Conservation (phyloP, 805 yeast genomes). For the Kodamaea neixiangensis region DNA sequence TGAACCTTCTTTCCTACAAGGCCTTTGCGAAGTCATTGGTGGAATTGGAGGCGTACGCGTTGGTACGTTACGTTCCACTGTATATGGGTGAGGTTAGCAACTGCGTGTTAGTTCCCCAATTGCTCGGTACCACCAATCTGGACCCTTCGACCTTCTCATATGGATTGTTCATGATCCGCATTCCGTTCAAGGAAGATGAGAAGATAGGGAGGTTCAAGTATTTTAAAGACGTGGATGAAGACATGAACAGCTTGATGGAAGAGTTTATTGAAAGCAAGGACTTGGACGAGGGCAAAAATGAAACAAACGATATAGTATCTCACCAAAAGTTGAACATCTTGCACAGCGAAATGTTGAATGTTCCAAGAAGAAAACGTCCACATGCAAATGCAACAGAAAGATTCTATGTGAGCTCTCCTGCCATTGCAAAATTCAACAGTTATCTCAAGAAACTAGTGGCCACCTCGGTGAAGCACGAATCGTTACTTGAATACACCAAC, state of each 20-base stretch:
- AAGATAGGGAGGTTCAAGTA: slow-evolving; percentile 54
- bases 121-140: background rate
- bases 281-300: slow-evolving; percentile 18
- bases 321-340: slow-evolving; percentile 20
- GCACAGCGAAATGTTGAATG: slow-evolving; percentile 17
- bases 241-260: slow-evolving; percentile 31
- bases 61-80: slow-evolving; percentile 65
- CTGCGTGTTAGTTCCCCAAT: slow-evolving; percentile 56
- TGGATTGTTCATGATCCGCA: slow-evolving; percentile 50
- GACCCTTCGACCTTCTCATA: slow-evolving; percentile 21
- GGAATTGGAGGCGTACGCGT: slow-evolving; percentile 48
- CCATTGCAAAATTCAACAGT: slow-evolving; percentile 26
- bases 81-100: slow-evolving; percentile 47
- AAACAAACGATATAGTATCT: slow-evolving; percentile 6
- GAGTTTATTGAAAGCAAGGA: slow-evolving; percentile 28
- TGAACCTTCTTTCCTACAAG: slow-evolving; percentile 35
- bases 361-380: slow-evolving; percentile 14
- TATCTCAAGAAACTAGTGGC: slow-evolving; percentile 27
- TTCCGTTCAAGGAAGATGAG: slow-evolving; percentile 80
- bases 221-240: slow-evolving; percentile 18
- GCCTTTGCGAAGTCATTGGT: slow-evolving; percentile 53
- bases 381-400: slow-evolving; percentile 13
- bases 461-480: slow-evolving; percentile 21
- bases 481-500: slow-evolving; percentile 22
- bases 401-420: slow-evolving; percentile 34